Percentiles rank a stretch among this genome's conserved stretches.
phyloP scores from a whole-genome alignment of 441 rosid genomes.

The Aleurites moluccanus region DNA sequence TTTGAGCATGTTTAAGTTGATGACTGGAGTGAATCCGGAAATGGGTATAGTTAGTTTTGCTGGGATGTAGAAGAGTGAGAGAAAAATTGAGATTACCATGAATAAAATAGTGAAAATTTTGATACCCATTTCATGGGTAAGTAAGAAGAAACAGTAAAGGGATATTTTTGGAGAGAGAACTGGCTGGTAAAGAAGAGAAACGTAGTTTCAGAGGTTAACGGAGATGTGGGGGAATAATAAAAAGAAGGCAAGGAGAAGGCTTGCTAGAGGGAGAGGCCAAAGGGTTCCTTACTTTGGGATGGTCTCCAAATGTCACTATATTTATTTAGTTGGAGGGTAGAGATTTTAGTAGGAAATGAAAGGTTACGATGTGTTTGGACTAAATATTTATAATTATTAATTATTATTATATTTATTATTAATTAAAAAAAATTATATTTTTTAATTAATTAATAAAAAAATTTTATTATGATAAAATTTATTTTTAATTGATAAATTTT shows the following conservation, averaged over 20 bases:
- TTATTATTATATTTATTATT: too few relatives aligned
- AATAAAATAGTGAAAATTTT: conserved; percentile 57
- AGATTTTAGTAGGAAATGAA: not conserved
- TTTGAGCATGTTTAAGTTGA: conserved; percentile 37
- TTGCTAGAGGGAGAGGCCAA: not conserved
- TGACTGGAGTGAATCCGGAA: conserved; percentile 35
- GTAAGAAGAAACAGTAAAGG: conserved; percentile 3
- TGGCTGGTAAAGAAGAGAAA: not conserved
- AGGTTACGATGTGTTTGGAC: too few relatives aligned
- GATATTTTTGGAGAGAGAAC: not conserved
- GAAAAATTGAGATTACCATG: conserved; percentile 50
- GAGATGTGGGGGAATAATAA: conserved; percentile 10
- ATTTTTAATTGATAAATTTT: too few relatives aligned
- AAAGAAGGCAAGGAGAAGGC: conserved; percentile 24
- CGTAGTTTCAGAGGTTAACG: conserved; percentile 19
- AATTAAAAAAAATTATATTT: too few relatives aligned
- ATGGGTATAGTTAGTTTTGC: conserved; percentile 37
- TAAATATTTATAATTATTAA: too few relatives aligned
- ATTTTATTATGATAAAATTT: too few relatives aligned
- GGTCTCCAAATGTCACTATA: conserved; percentile 37
- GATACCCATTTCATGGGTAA: conserved; percentile 44
- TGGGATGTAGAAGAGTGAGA: conserved; percentile 54
- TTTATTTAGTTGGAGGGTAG: conserved; percentile 6
- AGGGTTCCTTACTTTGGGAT: conserved; percentile 53
- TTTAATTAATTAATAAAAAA: too few relatives aligned